Base-by-base conservation (phyloP, 495 filamentous ascomycete species). In the Annulohypoxylon maeteangense region DNA sequence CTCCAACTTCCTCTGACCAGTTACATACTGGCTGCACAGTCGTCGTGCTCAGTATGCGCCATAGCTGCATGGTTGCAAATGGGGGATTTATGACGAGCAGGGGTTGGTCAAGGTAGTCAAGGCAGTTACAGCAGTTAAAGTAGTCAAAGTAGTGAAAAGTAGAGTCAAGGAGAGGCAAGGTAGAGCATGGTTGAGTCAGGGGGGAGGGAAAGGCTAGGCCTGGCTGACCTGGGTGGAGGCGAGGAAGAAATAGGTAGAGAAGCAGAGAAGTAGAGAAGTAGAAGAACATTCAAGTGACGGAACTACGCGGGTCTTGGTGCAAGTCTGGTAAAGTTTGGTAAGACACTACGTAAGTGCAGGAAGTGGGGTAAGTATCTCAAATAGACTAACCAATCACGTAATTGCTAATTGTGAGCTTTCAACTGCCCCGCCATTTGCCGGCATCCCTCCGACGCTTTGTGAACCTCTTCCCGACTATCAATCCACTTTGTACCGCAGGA, bases 371-470 rank as follows among this genome's bases (percentile, higher is more conserved):
- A 64, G 36, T 23, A n/a, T 64, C 36, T 62, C 0, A n/a, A n/a
- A 29, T n/a, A 23, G n/a, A 53, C 27, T 32, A 14, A 1, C 70
- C 70, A 72, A 72, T 72, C 14, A 72, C 27, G 51, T 23, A 68
- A 65, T 65, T 65, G 16, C 45, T 72, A 72, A 72, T 72, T 72
- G 70, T 61, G 70, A 72, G 64, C 63, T 67, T 65, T 56, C 20
- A 36, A 5, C 32, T 67, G 58, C 70, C 70, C 65, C 65, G 64
- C 70, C 54, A 72, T 68, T 72, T 72, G 27, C 65, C 70, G 70
- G 70, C 70, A 68, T 68, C 64, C 32, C 70, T 72, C 65, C 70
- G 65, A 65, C 31, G 54, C 60, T 57, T 56, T 22, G 18, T 51
- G 10, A 51, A 51, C 29, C 29, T 55, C n/a, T 31, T 36, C 31